Percentiles rank a stretch among this genome's conserved stretches.
These are phyloP conservation scores for Purpureocillium lavendulum DNA, from an alignment of 2,329 filamentous ascomycete genomes.

Conservation along the genomic window DNA sequence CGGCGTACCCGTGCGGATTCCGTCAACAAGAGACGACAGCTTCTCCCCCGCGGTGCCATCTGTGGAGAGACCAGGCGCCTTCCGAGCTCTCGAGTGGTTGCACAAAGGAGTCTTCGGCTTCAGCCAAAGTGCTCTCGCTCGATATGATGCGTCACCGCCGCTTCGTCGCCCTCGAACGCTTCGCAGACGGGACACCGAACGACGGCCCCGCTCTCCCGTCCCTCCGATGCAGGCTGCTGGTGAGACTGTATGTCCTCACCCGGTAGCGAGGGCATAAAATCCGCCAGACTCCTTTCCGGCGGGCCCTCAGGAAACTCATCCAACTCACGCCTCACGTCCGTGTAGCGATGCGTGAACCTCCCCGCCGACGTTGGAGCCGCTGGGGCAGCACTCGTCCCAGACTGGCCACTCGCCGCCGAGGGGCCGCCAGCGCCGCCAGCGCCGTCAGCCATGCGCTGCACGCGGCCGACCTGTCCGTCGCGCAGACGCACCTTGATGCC, in stretches of 20 bases:
- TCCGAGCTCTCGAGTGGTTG: too few species aligned
- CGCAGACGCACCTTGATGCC: conserved; percentile 71
- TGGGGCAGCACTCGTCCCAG: too few species aligned
- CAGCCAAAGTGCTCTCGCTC: conserved; percentile 24
- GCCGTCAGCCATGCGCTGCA: conserved; percentile 49
- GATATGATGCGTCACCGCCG: conserved; percentile 60
- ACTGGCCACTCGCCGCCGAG: too few species aligned
- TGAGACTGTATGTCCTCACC: too few species aligned
- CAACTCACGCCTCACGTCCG: conserved; percentile 24
- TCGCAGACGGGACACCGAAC: conserved; percentile 57
- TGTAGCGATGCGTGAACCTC: conserved; percentile 15
- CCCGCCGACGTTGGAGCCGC: too few species aligned
- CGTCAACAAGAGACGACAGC: too few species aligned
- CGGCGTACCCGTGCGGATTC: too few species aligned
- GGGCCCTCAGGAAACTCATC: conserved; percentile 27
- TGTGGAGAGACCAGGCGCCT: too few species aligned
- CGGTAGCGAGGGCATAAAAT: conserved; percentile 36
- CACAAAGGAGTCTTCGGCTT: too few species aligned
- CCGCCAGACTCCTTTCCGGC: conserved; percentile 32
- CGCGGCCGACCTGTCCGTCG: conserved; percentile 65
- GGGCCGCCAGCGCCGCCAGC: not conserved
- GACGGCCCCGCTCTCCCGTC: not conserved
- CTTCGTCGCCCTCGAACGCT: conserved; percentile 58
- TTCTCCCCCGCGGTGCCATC: too few species aligned
- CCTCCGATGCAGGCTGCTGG: too few species aligned